Percentiles rank a stretch among this genome's conserved stretches.
phyloP scores from a whole-genome alignment of 108 stramenopile species.

The Discostella pseudostelligera region DNA sequence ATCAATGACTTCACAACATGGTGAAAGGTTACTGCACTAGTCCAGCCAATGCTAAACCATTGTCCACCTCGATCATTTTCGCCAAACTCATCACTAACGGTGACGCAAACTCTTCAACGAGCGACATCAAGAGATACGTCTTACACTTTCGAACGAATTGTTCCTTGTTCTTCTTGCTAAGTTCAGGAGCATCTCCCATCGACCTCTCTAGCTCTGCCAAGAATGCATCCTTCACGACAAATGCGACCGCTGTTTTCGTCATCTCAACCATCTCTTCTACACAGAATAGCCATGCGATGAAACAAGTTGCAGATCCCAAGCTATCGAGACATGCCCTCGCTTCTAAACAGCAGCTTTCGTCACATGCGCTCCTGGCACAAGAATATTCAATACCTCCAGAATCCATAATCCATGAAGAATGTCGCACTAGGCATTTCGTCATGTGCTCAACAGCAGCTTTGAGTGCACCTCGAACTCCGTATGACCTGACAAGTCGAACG shows the following conservation, averaged over 20 bases:
- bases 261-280: slow-evolving; percentile 22
- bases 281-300: slow-evolving; percentile 44
- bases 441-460: slow-evolving; percentile 34
- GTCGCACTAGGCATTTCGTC: slow-evolving; percentile 27
- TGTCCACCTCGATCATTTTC: slow-evolving; percentile 20
- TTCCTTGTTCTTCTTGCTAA: slow-evolving; percentile 17
- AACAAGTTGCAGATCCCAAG: slow-evolving; percentile 30
- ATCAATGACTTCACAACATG: too few species aligned
- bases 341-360: slow-evolving; percentile 32
- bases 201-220: slow-evolving; percentile 22
- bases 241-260: slow-evolving; percentile 10
- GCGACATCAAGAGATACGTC: slow-evolving; percentile 17
- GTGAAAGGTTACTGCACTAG: neutral
- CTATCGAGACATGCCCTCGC: slow-evolving; percentile 35
- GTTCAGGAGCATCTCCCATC: slow-evolving; percentile 32
- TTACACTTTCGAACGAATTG: slow-evolving; percentile 20
- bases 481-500: slow-evolving; percentile 20
- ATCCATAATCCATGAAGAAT: slow-evolving; percentile 39
- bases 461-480: slow-evolving; percentile 29
- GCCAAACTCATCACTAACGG: slow-evolving; percentile 19
- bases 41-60: slow-evolving; percentile 13
- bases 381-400: slow-evolving; percentile 13
- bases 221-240: slow-evolving; percentile 34
- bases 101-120: slow-evolving; percentile 33
- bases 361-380: slow-evolving; percentile 7